These are phyloP conservation scores for Petunia secreta DNA, from an alignment of 257 asterid species.

Conservation along the genomic window DNA sequence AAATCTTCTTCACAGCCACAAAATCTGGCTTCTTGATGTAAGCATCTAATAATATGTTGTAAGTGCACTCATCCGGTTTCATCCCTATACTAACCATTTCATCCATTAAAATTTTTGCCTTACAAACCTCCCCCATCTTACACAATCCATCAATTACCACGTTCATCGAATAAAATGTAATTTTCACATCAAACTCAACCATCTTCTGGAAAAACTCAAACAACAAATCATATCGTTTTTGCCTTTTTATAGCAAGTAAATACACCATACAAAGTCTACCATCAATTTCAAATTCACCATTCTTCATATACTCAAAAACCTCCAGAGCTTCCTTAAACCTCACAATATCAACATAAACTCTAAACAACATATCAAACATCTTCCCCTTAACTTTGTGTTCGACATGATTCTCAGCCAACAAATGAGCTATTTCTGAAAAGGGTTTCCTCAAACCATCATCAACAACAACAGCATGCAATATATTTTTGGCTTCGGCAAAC, in stretches of 20 bases:
- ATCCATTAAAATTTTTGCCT: conserved; percentile 59
- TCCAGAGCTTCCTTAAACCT: conserved; percentile 40
- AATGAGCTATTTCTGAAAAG: conserved; percentile 50
- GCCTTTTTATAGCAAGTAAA: conserved; percentile 62
- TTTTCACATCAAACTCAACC: conserved; percentile 58
- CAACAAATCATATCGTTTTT: conserved; percentile 45
- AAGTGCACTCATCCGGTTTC: conserved; percentile 64
- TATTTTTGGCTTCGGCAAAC: conserved; percentile 60
- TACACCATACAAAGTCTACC: conserved; percentile 82
- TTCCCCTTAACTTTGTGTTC: conserved; percentile 16
- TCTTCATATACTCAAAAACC: conserved; percentile 42
- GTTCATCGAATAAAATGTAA: conserved; percentile 74
- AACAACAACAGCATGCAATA: conserved; percentile 54
- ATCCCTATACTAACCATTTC: conserved; percentile 57
- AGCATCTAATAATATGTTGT: conserved; percentile 63
- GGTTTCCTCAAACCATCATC: conserved; percentile 49
- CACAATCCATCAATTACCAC: conserved; percentile 67
- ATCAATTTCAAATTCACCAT: conserved; percentile 52
- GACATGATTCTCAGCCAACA: conserved; percentile 20
- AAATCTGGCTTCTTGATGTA: conserved; percentile 53
- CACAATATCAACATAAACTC: conserved; percentile 39
- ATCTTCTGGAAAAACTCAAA: conserved; percentile 58
- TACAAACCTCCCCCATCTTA: conserved; percentile 50
- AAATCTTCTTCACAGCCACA: conserved; percentile 44
- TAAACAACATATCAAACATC: conserved; percentile 43